phyloP scores from a whole-genome alignment of 1,284 basidiomycete species.

The Schizophyllum amplum region DNA sequence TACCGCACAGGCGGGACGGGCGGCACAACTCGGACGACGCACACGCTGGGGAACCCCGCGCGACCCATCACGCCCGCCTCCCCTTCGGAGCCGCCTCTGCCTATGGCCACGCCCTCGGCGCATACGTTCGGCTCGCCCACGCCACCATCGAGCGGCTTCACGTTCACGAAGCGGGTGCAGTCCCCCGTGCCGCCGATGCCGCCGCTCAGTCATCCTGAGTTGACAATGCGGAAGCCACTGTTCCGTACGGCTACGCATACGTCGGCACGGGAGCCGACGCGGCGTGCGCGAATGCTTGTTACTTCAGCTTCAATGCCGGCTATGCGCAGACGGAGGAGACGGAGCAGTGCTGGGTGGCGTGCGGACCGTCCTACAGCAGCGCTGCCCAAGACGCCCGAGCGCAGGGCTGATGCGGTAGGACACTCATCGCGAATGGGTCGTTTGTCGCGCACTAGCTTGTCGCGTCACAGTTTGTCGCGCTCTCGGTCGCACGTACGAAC shows the following conservation, averaged over 20 bases:
- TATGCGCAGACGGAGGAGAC: neutral
- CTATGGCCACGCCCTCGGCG: neutral
- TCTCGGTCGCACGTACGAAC: neutral
- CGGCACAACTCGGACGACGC: neutral
- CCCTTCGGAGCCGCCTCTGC: neutral
- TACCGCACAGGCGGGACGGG: neutral
- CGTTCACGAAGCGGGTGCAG: neutral
- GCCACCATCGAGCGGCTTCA: neutral
- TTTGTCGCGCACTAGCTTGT: too few relatives aligned
- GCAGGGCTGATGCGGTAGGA: too few relatives aligned
- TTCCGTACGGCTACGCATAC: neutral
- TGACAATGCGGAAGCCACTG: too few relatives aligned
- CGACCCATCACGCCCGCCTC: neutral
- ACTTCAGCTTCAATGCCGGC: neutral
- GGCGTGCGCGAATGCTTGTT: neutral
- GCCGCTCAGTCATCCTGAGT: neutral
- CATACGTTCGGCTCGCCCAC: neutral
- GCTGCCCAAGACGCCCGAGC: neutral
- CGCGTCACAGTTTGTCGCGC: neutral
- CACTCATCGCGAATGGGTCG: too few relatives aligned
- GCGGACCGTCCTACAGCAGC: neutral
- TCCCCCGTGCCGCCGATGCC: conserved; percentile 2
- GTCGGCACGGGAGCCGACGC: neutral
- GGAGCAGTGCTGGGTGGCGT: neutral
- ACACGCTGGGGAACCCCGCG: neutral